These are phyloP conservation scores for Fusarium veterinarium DNA, from an alignment of 2,329 filamentous ascomycete genomes.

Conservation along the genomic window DNA sequence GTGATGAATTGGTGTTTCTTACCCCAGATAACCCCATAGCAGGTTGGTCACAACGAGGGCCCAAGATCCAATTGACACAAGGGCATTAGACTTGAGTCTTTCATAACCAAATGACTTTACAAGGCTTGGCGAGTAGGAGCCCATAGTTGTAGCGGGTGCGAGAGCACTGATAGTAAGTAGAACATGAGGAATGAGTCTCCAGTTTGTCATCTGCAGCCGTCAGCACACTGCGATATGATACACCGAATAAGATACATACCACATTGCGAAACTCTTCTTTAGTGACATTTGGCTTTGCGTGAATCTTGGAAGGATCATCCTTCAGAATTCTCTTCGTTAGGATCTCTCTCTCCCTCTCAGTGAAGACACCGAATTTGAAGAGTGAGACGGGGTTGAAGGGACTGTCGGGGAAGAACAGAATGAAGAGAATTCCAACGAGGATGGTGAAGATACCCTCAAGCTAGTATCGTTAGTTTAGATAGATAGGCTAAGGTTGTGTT, in stretches of 20 bases:
- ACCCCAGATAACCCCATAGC: constrained; percentile 44
- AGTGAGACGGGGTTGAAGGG: constrained; percentile 47
- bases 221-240: background rate
- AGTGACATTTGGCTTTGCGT: constrained; percentile 46
- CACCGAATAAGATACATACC: constrained; percentile 34
- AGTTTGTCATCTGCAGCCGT: constrained; percentile 50
- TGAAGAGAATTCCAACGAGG: constrained; percentile 33
- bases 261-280: constrained; percentile 49
- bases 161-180: constrained; percentile 35
- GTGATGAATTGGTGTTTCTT: background rate
- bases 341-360: constrained; percentile 51
- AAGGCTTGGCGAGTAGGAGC: constrained; percentile 39
- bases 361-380: constrained; percentile 48
- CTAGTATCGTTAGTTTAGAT: background rate
- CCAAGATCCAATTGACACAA: constrained; percentile 53
- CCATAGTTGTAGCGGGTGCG: constrained; percentile 28
- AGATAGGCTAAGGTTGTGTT: background rate
- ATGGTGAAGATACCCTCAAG: constrained; percentile 53
- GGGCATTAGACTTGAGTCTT: constrained; percentile 45
- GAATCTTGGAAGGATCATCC: constrained; percentile 49
- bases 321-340: constrained; percentile 47
- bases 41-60: constrained; percentile 49
- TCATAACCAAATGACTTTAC: constrained; percentile 52
- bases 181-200: constrained; percentile 51
- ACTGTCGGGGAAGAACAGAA: constrained; percentile 31